Evolutionary conservation across 2,329 filamentous ascomycete genomes (phyloP).

Genomic region (Penicillium sp.): DNA sequence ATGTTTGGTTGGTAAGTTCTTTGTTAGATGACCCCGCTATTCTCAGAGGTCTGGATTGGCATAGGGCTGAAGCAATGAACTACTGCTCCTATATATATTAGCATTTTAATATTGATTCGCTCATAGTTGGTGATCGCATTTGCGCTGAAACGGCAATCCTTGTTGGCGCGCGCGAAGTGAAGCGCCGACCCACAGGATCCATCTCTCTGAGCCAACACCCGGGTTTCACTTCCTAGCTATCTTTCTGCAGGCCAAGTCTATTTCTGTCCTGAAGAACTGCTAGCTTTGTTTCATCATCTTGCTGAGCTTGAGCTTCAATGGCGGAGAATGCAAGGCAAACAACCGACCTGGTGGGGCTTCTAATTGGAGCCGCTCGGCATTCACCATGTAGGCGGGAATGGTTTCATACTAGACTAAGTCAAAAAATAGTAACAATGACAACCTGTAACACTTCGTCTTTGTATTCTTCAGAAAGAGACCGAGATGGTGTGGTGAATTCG

Average conservation of each 20-base stretch:
- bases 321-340: neutral
- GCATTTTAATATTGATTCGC: constrained; percentile 13
- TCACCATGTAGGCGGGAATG: neutral
- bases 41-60: neutral
- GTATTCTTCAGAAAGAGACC: neutral
- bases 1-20: neutral
- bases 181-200: constrained; percentile 5
- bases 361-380: constrained; percentile 9
- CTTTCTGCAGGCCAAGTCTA: constrained; percentile 1
- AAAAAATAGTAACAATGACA: constrained; percentile 12
- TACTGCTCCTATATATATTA: neutral
- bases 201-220: neutral
- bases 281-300: constrained; percentile 17
- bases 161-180: constrained; percentile 26
- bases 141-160: constrained; percentile 13
- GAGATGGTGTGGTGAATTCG: neutral
- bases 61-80: neutral
- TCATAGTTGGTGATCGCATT: constrained; percentile 1
- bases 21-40: neutral
- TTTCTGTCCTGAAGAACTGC: constrained; percentile 1
- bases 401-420: constrained; percentile 16
- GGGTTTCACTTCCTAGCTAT: neutral
- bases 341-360: constrained; percentile 9
- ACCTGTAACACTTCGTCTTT: neutral
- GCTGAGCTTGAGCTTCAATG: neutral